These are phyloP conservation scores for Fraxinus greggii DNA, from an alignment of 305 asterid species.

Conservation along the genomic window DNA sequence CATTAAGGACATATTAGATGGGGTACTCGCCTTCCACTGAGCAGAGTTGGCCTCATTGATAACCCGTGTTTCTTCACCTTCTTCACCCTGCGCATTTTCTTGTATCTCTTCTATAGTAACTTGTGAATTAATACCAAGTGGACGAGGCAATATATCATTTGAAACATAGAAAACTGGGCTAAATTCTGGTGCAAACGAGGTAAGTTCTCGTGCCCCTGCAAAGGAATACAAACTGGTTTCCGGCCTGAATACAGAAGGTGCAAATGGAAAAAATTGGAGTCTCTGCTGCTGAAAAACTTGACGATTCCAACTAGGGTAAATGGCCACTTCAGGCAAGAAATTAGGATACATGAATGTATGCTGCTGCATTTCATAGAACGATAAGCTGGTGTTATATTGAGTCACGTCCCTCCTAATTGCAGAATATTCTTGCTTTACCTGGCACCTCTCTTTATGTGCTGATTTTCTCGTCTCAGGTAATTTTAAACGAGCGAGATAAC, in stretches of 20 bases:
- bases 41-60: not conserved
- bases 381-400: not conserved
- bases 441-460: not conserved
- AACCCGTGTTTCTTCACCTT: not conserved
- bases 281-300: constrained; percentile 20
- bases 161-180: constrained; percentile 21
- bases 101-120: constrained; percentile 27
- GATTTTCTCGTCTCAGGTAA: constrained; percentile 15
- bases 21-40: constrained; percentile 5
- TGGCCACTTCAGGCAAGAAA: constrained; percentile 3
- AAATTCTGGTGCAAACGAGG: constrained; percentile 1
- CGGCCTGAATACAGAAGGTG: constrained; percentile 24
- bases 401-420: not conserved
- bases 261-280: constrained; percentile 20
- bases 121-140: constrained; percentile 13
- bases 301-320: constrained; percentile 12
- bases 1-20: not conserved
- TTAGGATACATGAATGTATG: not conserved
- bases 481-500: constrained; percentile 25
- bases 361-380: constrained; percentile 3
- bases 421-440: not conserved
- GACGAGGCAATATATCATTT: constrained; percentile 17
- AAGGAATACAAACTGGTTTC: constrained; percentile 9
- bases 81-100: not conserved
- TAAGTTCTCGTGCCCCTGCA: constrained; percentile 7